Base-by-base conservation (phyloP, 495 filamentous ascomycete species). In the Xylaria telfairii region DNA sequence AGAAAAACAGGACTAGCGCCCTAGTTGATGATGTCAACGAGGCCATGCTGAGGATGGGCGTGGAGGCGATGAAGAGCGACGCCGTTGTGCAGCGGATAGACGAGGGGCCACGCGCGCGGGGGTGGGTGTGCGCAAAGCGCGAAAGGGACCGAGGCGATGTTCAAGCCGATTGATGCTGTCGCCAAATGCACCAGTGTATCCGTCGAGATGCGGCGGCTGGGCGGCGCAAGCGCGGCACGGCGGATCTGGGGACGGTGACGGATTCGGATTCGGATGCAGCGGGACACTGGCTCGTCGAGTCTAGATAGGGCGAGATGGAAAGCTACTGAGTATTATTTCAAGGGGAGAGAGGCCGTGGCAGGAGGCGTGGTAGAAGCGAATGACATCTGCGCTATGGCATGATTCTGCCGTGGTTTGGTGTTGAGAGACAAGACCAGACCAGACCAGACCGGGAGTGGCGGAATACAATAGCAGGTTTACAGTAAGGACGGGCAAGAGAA, bases 1-100 rank as follows among this genome's bases (percentile, higher is more conserved):
- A 61, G 63, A 60, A 46, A 34, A 65, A 24, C 9, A 63, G 26
- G 57, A 56, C 44, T 59, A 51, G 57, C 44, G 67, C 21, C 57
- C 62, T 73, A 10, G 32, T 63, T 34, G 66, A 56, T 26, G 59
- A 63, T 17, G 4, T 30, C 76, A 39, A 69, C 65, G 51, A 73
- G 69, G 44, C 75, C 74, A 67, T 82, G 61, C 46, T 63, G 46
- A 54, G n/a, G 17, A 10, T 44, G 24, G 15, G 3, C 2, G 3
- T 2, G 19, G 30, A 4, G 39, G n/a, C 4, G 13, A 59, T 26
- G 65, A 39, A 42, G 64, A 67, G 64, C 64, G 49, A 41, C n/a
- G 3, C 32, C 6, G 34, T 51, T 54, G 46, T 30, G 47, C 46
- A 34, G 37, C 21, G 21, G 51, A 24, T 8, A 57, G n/a, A 28